Base-by-base conservation (phyloP, 352 stramenopile species). In the Synura sp. region DNA sequence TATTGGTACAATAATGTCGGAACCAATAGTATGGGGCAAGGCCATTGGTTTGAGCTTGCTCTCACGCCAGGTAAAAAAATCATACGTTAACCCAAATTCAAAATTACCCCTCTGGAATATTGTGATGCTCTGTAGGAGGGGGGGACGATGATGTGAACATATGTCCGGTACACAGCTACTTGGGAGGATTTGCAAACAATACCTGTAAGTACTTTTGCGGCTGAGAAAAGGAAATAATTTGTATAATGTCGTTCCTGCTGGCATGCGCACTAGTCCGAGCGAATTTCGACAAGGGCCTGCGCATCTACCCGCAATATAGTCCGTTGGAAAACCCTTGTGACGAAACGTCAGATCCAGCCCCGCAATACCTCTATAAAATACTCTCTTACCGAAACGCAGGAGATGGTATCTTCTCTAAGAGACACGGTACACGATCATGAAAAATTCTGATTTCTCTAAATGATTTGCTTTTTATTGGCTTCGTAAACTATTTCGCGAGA, bases 21-120 rank as follows among this genome's bases (percentile, higher is more conserved):
- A 3, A 70, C 19, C 17, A 42, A 78, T 59, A 71, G 22, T 22
- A 1, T 7, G 17, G 22, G 4, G 22, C 35, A 53, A 15, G 78
- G 78, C 1, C 80, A 53, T 63, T 81, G 78, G 78, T 70, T 75
- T 36, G 78, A 81, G 31, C 71, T 81, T 17, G 71, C 27, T 38
- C 38, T 31, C 22, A 3, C 4, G 17, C 25, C 33, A 27, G 44
- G 80, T 33, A 69, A 41, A 73, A 44, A 44, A 19, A 77, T 63
- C n/a, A n/a, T n/a, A n/a, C n/a, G n/a, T n/a, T n/a, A n/a, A n/a
- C 42, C 42, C 25, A 19, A 75, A 32, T 34, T 17, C 27, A 19
- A 74, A 9, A n/a, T n/a, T n/a, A n/a, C n/a, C n/a, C n/a, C n/a
- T n/a, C n/a, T n/a, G n/a, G n/a, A n/a, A n/a, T n/a, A n/a, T n/a